phyloP scores from a whole-genome alignment of 2,329 filamentous ascomycete genomes.

The Mollisiaceae sp. region DNA sequence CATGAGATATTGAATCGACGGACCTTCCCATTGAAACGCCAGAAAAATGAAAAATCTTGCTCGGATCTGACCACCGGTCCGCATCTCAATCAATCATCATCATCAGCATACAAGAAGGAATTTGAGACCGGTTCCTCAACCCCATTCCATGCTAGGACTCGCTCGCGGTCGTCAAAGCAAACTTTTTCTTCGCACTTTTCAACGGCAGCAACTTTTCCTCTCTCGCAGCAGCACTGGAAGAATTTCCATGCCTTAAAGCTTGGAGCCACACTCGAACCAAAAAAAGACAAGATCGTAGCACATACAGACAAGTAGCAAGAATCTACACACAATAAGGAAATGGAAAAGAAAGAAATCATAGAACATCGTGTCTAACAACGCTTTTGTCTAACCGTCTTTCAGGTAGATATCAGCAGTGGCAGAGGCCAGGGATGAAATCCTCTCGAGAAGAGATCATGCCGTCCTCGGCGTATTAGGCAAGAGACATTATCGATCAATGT shows the following conservation, averaged over 20 bases:
- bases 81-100: neutral
- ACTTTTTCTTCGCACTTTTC: neutral
- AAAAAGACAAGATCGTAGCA: neutral
- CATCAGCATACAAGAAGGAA: conserved; percentile 5
- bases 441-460: conserved; percentile 8
- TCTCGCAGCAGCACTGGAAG: too few species aligned
- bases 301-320: conserved; percentile 2
- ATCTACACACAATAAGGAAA: neutral
- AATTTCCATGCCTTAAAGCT: neutral
- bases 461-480: conserved; percentile 9
- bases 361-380: conserved; percentile 9
- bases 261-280: neutral
- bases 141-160: conserved; percentile 1
- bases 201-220: too few species aligned
- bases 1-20: neutral
- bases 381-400: conserved; percentile 14
- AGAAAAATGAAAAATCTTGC: neutral
- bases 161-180: neutral
- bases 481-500: neutral
- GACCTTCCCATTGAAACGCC: neutral
- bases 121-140: neutral
- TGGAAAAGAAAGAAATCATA: conserved; percentile 3
- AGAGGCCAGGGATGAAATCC: conserved; percentile 9
- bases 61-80: neutral
- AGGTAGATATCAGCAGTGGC: neutral